Evolutionary conservation across 768 basidiomycete genomes (phyloP).

Genomic region (Pisolithus tinctorius): DNA sequence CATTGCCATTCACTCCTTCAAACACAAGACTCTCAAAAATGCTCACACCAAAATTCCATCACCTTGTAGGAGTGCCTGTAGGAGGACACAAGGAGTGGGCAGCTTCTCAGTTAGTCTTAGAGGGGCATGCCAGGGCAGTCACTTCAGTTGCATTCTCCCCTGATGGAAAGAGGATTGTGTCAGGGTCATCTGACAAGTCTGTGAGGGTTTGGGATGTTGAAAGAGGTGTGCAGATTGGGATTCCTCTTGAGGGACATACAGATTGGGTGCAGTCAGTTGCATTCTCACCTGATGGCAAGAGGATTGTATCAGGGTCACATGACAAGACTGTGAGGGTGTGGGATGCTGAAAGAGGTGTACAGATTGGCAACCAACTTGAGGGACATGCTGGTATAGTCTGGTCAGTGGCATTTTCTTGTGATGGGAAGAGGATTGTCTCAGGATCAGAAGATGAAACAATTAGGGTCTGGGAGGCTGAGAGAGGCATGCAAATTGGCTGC

Average conservation of each 20-base stretch:
- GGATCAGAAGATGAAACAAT: too few relatives aligned
- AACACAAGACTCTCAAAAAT: constrained; percentile 19
- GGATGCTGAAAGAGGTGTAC: constrained; percentile 1
- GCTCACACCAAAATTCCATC: neutral
- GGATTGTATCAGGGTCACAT: neutral
- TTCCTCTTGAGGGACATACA: neutral
- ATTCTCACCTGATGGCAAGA: constrained; percentile 4
- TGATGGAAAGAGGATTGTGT: neutral
- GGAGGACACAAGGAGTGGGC: neutral
- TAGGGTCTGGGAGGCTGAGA: too few relatives aligned
- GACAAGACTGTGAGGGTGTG: neutral
- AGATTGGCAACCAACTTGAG: neutral
- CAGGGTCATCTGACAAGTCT: neutral
- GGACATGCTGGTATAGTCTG: neutral
- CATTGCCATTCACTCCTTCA: constrained; percentile 15
- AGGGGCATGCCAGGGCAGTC: neutral
- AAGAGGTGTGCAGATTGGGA: neutral
- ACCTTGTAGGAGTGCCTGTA: neutral
- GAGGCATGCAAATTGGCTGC: too few relatives aligned
- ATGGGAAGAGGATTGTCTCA: too few relatives aligned
- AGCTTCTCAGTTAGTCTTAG: neutral
- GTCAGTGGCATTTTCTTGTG: constrained; percentile 2
- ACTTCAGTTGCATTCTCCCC: neutral
- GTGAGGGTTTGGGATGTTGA: neutral
- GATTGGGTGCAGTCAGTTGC: constrained; percentile 1